phyloP scores from a whole-genome alignment of 208 protist species.

The Porcisia deanei region DNA sequence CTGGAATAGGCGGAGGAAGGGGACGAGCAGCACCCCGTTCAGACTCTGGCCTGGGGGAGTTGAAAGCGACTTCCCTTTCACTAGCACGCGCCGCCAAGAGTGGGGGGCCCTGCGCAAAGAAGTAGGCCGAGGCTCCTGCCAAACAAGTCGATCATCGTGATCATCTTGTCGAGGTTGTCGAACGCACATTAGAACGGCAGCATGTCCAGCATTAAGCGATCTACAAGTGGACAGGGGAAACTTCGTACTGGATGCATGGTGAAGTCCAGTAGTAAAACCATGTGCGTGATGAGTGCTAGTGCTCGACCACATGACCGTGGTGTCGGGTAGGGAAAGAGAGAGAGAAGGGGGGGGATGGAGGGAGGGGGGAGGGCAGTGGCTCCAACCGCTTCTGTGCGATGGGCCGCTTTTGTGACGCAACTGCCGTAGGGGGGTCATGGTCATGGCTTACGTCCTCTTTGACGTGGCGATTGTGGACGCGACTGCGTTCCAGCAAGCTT shows the following conservation, averaged over 20 bases:
- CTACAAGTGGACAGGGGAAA: slow-evolving; percentile 92
- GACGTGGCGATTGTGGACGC: slow-evolving; percentile 35
- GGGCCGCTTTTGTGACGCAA: slow-evolving; percentile 38
- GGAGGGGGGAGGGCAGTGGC: not conserved
- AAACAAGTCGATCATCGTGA: too few species aligned
- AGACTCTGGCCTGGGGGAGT: too few species aligned
- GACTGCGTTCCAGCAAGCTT: slow-evolving; percentile 61
- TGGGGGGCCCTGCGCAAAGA: too few species aligned
- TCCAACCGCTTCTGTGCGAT: slow-evolving; percentile 57
- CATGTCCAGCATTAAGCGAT: slow-evolving; percentile 9
- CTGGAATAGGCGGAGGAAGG: too few species aligned
- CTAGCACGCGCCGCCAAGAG: too few species aligned
- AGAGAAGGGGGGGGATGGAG: too few species aligned
- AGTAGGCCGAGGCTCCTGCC: too few species aligned
- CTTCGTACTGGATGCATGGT: slow-evolving; percentile 89
- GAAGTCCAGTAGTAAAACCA: slow-evolving; percentile 86
- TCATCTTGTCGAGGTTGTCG: too few species aligned
- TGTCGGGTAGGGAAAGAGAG: slow-evolving; percentile 22
- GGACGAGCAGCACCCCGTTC: too few species aligned
- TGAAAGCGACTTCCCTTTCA: too few species aligned
- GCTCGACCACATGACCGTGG: slow-evolving; percentile 86
- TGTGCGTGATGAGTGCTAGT: slow-evolving; percentile 93
- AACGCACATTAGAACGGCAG: too few species aligned
- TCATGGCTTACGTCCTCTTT: slow-evolving; percentile 77
- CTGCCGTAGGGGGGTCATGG: slow-evolving; percentile 48